Conservation (phyloP, 2,329 filamentous ascomycete species). For the Aspergillus fischeri region DNA sequence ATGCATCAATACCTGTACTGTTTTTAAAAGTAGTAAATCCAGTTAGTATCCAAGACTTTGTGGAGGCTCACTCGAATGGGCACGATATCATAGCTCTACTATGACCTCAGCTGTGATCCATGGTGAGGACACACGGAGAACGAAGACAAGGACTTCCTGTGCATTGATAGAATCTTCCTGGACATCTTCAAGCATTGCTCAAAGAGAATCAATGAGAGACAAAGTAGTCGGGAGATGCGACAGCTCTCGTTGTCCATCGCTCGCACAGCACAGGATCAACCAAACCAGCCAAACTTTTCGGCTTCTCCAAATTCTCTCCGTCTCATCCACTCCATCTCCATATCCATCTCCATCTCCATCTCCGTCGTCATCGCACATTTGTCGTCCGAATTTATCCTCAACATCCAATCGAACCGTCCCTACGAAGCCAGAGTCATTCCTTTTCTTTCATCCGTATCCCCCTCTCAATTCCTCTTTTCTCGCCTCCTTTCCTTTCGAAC, state of each 20-base stretch:
- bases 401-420: neutral
- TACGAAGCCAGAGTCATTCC: neutral
- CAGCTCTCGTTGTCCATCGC: neutral
- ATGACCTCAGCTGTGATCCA: neutral
- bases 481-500: neutral
- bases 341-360: neutral
- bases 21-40: no score
- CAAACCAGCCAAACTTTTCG: neutral
- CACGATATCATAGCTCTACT: neutral
- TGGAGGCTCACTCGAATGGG: neutral
- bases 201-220: neutral
- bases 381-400: slow-evolving; percentile 2
- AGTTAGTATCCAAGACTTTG: neutral
- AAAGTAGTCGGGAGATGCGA: neutral
- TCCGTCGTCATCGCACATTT: slow-evolving; percentile 1
- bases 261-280: neutral
- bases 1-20: neutral
- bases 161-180: neutral
- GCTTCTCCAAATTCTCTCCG: neutral
- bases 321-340: neutral
- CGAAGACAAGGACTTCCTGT: neutral
- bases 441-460: slow-evolving; percentile 1
- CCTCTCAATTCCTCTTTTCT: neutral
- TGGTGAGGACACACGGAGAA: neutral
- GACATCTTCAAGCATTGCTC: neutral